Evolutionary conservation across 2,329 filamentous ascomycete genomes (phyloP).

Genomic region (Plenodomus lindquistii): DNA sequence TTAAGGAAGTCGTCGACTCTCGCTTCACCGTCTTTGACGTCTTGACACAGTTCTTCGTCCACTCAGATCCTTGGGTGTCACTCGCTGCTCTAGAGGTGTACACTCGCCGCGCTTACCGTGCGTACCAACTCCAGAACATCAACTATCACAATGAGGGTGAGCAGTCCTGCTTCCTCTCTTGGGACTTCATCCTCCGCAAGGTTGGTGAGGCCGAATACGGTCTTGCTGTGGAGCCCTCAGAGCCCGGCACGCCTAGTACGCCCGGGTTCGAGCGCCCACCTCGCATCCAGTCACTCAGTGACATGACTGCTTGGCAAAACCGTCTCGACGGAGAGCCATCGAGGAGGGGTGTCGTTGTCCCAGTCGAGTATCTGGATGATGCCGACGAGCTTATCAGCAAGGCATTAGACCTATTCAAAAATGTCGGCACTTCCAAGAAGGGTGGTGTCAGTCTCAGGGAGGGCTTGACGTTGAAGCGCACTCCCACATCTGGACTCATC

Average conservation of each 20-base stretch:
- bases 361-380: conserved; percentile 91
- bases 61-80: conserved; percentile 92
- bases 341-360: conserved; percentile 91
- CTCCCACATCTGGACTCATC: conserved; percentile 47
- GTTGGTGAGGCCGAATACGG: conserved; percentile 90
- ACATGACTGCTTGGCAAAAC: conserved; percentile 85
- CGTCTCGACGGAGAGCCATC: conserved; percentile 73
- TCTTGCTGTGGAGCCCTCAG: conserved; percentile 75
- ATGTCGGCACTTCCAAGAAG: conserved; percentile 59
- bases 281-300: conserved; percentile 91
- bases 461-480: conserved; percentile 67
- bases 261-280: conserved; percentile 70
- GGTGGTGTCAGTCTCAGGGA: conserved; percentile 47
- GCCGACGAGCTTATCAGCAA: conserved; percentile 83
- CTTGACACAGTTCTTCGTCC: conserved; percentile 89
- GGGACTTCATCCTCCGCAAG: conserved; percentile 95
- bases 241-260: conserved; percentile 70
- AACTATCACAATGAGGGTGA: conserved; percentile 82
- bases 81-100: conserved; percentile 95
- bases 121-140: conserved; percentile 86
- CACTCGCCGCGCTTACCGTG: conserved; percentile 93
- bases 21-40: conserved; percentile 99
- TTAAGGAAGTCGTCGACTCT: conserved; percentile 98
- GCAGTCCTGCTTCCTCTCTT: conserved; percentile 78
- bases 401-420: conserved; percentile 81